Base-by-base conservation (phyloP, 1,284 basidiomycete genomes). In the Cystobasidium pallidum region DNA sequence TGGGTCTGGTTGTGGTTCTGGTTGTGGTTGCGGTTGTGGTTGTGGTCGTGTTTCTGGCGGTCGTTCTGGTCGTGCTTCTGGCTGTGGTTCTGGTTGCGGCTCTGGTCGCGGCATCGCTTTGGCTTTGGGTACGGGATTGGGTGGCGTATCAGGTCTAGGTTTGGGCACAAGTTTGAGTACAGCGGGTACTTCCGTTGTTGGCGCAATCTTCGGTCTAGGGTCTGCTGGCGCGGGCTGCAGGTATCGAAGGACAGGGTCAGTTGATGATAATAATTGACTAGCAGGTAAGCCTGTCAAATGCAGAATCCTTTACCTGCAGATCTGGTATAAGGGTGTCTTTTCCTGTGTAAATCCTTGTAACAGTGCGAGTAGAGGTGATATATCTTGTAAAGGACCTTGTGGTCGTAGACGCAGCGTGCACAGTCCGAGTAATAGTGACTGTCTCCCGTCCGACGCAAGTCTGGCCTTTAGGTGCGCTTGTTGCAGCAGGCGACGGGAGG, bases 391-490 rank as follows among this genome's bases (percentile, higher is more conserved):
- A 7, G 13, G 3, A 34, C 15, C 26, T 17, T 17, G 54, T 36
- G 1, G 7, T 7, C 30, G 19, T 34, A 28, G 49, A 51, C 3
- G 11, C 26, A 24, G 26, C 49, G 8, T 51, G 15, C 7, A 28
- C 49, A 51, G 49, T 51, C 21, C 49, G n/a, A 24, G 54, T 57
- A 11, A 57, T 19, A 6, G 54, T 57, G 54, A 57, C 54, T 3
- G 54, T 57, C 30, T 36, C 54, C 1, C 30, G 30, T 21, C 6
- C n/a, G 13, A 10, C 10, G n/a, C 54, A 57, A 34, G 10, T n/a
- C 32, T 57, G 13, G 7, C 30, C 30, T 34, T 32, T 19, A 57
- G 1, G 28, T 17, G 10, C 1, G 30, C 11, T 10, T 36, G 24
- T 32, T n/a, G 54, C 3, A 15, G n/a, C 11, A 55, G 54, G 28